Evolutionary conservation across 176 grass and related monocot genomes (phyloP).

Genomic region (Luzula sylvatica): DNA sequence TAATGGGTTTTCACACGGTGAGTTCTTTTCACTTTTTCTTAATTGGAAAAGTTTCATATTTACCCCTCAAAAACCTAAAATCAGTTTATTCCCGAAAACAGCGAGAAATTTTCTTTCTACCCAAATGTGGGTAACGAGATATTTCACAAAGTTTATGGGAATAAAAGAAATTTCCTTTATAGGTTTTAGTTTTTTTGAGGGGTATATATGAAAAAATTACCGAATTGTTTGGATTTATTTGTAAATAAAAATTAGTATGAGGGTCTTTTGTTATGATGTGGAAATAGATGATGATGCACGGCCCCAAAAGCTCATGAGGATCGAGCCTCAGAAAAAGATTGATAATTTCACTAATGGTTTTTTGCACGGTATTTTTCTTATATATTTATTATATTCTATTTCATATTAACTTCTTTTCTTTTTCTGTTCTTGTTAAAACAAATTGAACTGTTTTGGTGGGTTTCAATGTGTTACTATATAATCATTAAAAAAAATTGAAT

Average conservation of each 20-base stretch:
- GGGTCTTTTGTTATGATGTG: conserved; percentile 8
- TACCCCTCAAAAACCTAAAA: conserved; percentile 5
- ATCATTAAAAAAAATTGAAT: too few species aligned
- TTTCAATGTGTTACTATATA: too few species aligned
- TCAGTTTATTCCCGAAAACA: background rate
- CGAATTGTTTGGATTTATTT: conserved; percentile 8
- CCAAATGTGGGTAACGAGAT: background rate
- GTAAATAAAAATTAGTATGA: conserved; percentile 9
- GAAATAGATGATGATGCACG: conserved; percentile 15
- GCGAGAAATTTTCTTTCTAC: too few species aligned
- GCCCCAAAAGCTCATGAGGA: conserved; percentile 18
- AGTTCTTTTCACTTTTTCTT: conserved; percentile 11
- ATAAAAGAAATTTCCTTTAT: background rate
- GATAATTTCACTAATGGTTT: conserved; percentile 17
- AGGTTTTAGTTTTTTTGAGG: background rate
- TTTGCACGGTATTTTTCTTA: conserved; percentile 15
- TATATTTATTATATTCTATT: background rate
- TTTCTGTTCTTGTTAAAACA: too few species aligned
- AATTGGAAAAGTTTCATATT: conserved; percentile 3
- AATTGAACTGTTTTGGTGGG: too few species aligned
- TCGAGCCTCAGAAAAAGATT: conserved; percentile 3
- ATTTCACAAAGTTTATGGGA: background rate
- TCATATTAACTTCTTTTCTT: too few species aligned
- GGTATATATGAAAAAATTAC: conserved; percentile 1
- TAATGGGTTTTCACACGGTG: conserved; percentile 20